Evolutionary conservation across 2,329 filamentous ascomycete genomes (phyloP).

Genomic region (Monosporascus sp.): DNA sequence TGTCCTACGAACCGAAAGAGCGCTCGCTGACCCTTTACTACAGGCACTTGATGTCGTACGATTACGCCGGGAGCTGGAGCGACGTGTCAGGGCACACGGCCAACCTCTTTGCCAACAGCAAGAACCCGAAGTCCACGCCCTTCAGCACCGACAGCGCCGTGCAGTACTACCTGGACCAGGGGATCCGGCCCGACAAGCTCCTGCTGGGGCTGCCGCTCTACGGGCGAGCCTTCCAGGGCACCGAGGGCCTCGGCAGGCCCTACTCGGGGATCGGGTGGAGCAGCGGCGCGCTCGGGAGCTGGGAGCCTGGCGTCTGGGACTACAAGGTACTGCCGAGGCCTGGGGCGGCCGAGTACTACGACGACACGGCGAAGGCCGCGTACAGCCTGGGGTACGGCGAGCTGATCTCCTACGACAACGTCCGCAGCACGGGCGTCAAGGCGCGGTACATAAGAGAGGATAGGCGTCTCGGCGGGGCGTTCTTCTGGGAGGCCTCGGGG

Average conservation of each 20-base stretch:
- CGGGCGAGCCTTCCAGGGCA: constrained; percentile 67
- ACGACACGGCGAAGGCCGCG: constrained; percentile 55
- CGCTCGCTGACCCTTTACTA: not conserved
- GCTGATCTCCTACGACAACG: constrained; percentile 67
- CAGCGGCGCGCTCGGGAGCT: constrained; percentile 46
- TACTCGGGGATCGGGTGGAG: constrained; percentile 61
- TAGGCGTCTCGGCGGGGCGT: constrained; percentile 63
- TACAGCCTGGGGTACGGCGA: constrained; percentile 52
- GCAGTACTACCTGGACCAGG: constrained; percentile 52
- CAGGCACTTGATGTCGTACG: constrained; percentile 60
- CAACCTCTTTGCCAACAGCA: constrained; percentile 55
- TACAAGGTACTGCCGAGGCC: constrained; percentile 65
- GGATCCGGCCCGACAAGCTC: constrained; percentile 59
- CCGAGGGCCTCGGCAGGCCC: constrained; percentile 57
- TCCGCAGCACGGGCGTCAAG: constrained; percentile 54
- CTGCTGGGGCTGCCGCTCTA: constrained; percentile 74
- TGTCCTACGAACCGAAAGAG: not conserved
- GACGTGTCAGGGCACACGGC: constrained; percentile 58
- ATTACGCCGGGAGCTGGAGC: constrained; percentile 67
- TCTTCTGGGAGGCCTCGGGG: constrained; percentile 80
- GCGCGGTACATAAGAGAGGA: constrained; percentile 52
- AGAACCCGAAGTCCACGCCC: constrained; percentile 54
- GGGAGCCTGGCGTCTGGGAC: constrained; percentile 61
- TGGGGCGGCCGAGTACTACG: constrained; percentile 51
- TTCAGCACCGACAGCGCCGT: constrained; percentile 65